Evolutionary conservation across 2,329 filamentous ascomycete genomes (phyloP), one percentile per base, ranked within the genome.

Genomic region (Claviceps paspali): DNA sequence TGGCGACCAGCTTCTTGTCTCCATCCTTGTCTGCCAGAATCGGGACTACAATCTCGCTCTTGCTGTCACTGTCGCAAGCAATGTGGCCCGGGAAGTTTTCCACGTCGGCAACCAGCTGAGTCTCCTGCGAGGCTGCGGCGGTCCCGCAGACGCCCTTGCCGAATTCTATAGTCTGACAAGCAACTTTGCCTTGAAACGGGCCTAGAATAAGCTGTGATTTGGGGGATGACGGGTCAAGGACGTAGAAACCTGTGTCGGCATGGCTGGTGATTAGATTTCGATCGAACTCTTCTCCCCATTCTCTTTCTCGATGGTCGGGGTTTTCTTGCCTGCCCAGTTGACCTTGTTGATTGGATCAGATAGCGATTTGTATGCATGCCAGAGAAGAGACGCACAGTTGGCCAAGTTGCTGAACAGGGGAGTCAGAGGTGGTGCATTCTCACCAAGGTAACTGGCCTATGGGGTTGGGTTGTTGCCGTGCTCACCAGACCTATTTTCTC

Each of bases 41-140:
- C 2, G 83, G 83, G 34, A 88, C 82, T 14, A 91, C 83, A 52
- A 91, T 78, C 63, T 91, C 83, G 52, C 82, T 87, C 60, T 65
- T 72, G 49, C 74, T 83, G 40, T 74, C 78, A 4, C 73, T 71
- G 55, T 91, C 83, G 53, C 83, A 88, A 8, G 83, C 82, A 51
- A 91, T 87, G 53, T 88, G 83, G 2, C 81, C 82, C 0, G 80
- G 79, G 50, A 88, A 88, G 36, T 60, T 51, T 30, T 83, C 76
- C 6, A 91, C 82, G 53, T 91, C 76, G 10, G 64, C 59, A 0
- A 80, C 69, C 6, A 86, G 54, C 58, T 83, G 79, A 9, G 82
- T 86, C 41, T 59, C 52, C 31, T 59, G 57, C 3, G 62, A 68
- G 18, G 66, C 52, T 1, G 81, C 82, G 0, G 82, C 81, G 6